Evolutionary conservation across 2,329 filamentous ascomycete species (phyloP), one percentile per base, ranked within the genome.

Genomic region (Sclerotinia nivalis): DNA sequence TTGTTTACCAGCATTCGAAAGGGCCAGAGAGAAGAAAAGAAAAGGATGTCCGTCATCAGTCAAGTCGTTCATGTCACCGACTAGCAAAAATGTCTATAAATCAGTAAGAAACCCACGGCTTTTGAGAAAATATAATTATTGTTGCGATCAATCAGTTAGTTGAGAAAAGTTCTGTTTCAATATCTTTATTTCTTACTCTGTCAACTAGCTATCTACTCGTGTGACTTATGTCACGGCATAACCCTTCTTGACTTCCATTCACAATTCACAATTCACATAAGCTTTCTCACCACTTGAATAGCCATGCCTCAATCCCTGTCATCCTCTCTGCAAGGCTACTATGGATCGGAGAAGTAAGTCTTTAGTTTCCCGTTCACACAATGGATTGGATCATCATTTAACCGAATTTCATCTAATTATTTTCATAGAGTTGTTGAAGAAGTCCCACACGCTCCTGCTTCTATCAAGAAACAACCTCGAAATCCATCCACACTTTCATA

Each of bases 291-390:
- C 60, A 52, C 31, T 40, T 50, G 9, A 18, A 47, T n/a, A n/a
- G 12, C 18, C 22, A 69, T 69, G 67, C 59, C 59, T 31, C 67
- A 65, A 65, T 69, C 67, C 18, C 40, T 69, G 22, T 69, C 67
- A 49, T 69, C 67, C 18, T 69, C 67, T 15, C 34, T 69, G 49
- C 67, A 56, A 69, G 67, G 67, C 67, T 69, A 40, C 25, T 9
- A 56, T 49, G 67, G 59, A 8, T 69, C 59, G 22, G 58, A 65
- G 18, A 65, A 45, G 67, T 69, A 61, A 52, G 52, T 59, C 13
- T 66, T 20, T 59, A 34, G 45, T 68, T 60, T 28, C 13, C 55
- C 28, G 45, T 67, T 37, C 59, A 15, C 18, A 43, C 22, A 15
- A 25, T 22, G 25, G 9, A 43, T 43, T 18, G 40, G 40, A 50